phyloP scores from a whole-genome alignment of 768 basidiomycete species.

The Mycena haematopus region DNA sequence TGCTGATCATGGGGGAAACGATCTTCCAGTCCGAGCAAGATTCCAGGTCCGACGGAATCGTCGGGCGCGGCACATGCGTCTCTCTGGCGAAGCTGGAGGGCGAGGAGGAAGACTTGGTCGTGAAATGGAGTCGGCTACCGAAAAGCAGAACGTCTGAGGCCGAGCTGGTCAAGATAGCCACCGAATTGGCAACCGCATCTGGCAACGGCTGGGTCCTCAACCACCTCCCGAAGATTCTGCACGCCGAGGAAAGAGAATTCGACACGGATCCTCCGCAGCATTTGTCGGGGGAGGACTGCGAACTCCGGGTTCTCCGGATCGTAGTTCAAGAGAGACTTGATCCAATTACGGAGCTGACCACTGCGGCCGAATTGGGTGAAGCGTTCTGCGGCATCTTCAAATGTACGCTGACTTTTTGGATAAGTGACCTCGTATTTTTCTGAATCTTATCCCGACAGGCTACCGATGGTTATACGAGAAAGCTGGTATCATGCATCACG shows the following conservation, averaged over 20 bases:
- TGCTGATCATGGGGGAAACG: neutral
- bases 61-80: conserved; percentile 20
- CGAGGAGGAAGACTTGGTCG: conserved; percentile 5
- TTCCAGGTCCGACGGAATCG: conserved; percentile 4
- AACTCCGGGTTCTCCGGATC: neutral
- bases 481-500: conserved; percentile 30
- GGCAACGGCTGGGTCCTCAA: neutral
- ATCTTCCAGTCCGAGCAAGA: conserved; percentile 22
- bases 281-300: neutral
- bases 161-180: neutral
- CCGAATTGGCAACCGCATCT: neutral
- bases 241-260: neutral
- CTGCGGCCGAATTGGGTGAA: neutral
- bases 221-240: neutral
- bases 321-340: neutral
- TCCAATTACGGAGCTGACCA: neutral
- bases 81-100: conserved; percentile 7
- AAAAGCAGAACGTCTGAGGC: no score
- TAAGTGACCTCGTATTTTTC: neutral
- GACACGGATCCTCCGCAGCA: neutral
- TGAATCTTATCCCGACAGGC: neutral
- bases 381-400: neutral
- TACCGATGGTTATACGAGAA: conserved; percentile 20
- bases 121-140: conserved; percentile 16
- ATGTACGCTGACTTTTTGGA: neutral